Percentiles rank a stretch among this genome's conserved stretches.
phyloP scores from a whole-genome alignment of 2,329 filamentous ascomycete genomes.

The Aphanocladium album region DNA sequence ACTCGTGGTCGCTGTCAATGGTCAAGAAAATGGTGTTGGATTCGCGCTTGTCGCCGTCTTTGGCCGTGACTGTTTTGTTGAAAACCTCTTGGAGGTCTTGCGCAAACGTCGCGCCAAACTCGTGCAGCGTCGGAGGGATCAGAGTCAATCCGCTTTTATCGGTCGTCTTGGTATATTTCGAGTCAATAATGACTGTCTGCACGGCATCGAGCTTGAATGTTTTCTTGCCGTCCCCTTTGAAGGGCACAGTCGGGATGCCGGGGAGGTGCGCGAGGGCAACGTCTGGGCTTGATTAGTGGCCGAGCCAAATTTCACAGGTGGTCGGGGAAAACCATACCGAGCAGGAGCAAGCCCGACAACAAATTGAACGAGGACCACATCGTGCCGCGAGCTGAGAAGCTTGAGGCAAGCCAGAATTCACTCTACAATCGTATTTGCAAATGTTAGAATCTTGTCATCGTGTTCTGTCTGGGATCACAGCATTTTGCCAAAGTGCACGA shows the following conservation, averaged over 20 bases:
- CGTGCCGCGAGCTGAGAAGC: not conserved
- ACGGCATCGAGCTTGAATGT: constrained; percentile 24
- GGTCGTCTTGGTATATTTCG: constrained; percentile 31
- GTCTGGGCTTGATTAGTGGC: constrained; percentile 2
- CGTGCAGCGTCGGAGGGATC: constrained; percentile 43
- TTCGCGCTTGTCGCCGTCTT: constrained; percentile 7
- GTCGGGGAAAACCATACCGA: not conserved
- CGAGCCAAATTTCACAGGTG: not conserved
- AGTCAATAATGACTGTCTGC: constrained; percentile 38
- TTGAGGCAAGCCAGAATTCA: not conserved
- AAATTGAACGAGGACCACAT: not conserved
- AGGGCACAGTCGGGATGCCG: constrained; percentile 31
- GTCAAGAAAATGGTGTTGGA: constrained; percentile 39
- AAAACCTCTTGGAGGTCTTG: constrained; percentile 26
- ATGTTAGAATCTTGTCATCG: not conserved
- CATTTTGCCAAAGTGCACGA: not conserved
- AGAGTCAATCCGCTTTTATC: constrained; percentile 43
- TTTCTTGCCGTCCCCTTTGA: constrained; percentile 20
- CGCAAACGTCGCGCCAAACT: constrained; percentile 43
- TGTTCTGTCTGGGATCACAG: not conserved
- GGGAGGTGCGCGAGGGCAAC: constrained; percentile 7
- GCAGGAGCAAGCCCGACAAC: not conserved
- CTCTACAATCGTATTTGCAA: not conserved
- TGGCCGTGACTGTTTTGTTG: constrained; percentile 24
- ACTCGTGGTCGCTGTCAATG: constrained; percentile 34